Evolutionary conservation across 768 basidiomycete genomes (phyloP).

Genomic region (Nidula microcarpa): DNA sequence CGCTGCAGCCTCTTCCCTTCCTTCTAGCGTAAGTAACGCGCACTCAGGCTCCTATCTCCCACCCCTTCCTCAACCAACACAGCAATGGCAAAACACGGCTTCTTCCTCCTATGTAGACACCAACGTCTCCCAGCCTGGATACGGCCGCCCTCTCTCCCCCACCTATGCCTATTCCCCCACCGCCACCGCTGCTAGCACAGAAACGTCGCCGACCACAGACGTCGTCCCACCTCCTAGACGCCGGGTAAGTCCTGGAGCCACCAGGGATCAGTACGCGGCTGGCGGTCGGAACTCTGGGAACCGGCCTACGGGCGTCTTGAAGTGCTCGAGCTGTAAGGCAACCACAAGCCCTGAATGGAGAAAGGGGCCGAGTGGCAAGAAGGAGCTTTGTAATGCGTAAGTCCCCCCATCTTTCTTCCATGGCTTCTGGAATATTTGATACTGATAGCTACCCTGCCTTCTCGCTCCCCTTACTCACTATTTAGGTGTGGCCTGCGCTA

Average conservation of each 20-base stretch:
- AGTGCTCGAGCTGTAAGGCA: slow-evolving; percentile 78
- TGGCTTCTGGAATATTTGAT: no score
- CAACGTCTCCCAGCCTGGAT: slow-evolving; percentile 9
- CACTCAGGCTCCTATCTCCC: slow-evolving; percentile 24
- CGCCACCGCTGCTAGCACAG: slow-evolving; percentile 24
- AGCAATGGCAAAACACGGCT: slow-evolving; percentile 14
- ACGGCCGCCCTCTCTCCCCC: slow-evolving; percentile 22
- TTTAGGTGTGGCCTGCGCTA: slow-evolving; percentile 79
- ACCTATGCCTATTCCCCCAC: slow-evolving; percentile 26
- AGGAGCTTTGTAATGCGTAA: slow-evolving; percentile 91
- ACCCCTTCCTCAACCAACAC: slow-evolving; percentile 14
- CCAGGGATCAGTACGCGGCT: slow-evolving; percentile 41
- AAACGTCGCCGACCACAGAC: slow-evolving; percentile 30
- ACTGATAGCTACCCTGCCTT: no score
- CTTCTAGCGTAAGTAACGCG: slow-evolving; percentile 20
- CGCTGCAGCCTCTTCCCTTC: slow-evolving; percentile 7
- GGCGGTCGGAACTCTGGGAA: slow-evolving; percentile 52
- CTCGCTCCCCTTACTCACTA: not conserved
- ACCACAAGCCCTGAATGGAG: slow-evolving; percentile 88
- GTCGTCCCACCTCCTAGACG: slow-evolving; percentile 56
- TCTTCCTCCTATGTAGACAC: slow-evolving; percentile 20
- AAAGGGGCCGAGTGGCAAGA: slow-evolving; percentile 87
- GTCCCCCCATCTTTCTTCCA: slow-evolving; percentile 23
- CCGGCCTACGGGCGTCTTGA: slow-evolving; percentile 67
- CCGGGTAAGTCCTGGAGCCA: slow-evolving; percentile 50